Conservation (phyloP, 2,329 filamentous ascomycete genomes). For the Sphaerulina vaccinii region DNA sequence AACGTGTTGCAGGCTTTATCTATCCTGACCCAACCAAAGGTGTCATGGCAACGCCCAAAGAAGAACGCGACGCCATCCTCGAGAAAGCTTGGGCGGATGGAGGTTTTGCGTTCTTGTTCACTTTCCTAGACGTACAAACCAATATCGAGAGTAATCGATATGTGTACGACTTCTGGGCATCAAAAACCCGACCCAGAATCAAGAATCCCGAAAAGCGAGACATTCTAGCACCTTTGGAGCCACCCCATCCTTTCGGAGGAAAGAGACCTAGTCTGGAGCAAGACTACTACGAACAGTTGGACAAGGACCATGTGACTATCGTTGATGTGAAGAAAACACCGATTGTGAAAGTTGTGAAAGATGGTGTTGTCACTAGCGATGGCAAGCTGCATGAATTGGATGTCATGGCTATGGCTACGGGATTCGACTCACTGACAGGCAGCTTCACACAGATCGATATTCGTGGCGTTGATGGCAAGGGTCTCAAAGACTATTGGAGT, state of each 20-base stretch:
- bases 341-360: conserved; percentile 49
- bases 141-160: conserved; percentile 50
- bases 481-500: conserved; percentile 43
- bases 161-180: conserved; percentile 56
- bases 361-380: conserved; percentile 49
- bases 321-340: conserved; percentile 44
- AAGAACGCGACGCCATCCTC: conserved; percentile 49
- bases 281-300: conserved; percentile 48
- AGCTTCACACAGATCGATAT: conserved; percentile 38
- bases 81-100: conserved; percentile 51
- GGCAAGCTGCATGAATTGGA: conserved; percentile 44
- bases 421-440: conserved; percentile 44
- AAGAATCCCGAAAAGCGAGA: conserved; percentile 48
- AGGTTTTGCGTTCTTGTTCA: conserved; percentile 56
- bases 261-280: conserved; percentile 48
- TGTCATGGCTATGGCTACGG: conserved; percentile 46
- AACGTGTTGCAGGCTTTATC: conserved; percentile 21
- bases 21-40: conserved; percentile 15
- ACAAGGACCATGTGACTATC: conserved; percentile 43
- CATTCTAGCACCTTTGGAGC: conserved; percentile 44
- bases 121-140: conserved; percentile 54
- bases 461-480: conserved; percentile 24
- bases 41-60: conserved; percentile 22
- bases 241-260: conserved; percentile 46
- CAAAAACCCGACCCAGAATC: conserved; percentile 52